Conservation (phyloP, 2,329 filamentous ascomycete species). For the Fusarium floridanum region DNA sequence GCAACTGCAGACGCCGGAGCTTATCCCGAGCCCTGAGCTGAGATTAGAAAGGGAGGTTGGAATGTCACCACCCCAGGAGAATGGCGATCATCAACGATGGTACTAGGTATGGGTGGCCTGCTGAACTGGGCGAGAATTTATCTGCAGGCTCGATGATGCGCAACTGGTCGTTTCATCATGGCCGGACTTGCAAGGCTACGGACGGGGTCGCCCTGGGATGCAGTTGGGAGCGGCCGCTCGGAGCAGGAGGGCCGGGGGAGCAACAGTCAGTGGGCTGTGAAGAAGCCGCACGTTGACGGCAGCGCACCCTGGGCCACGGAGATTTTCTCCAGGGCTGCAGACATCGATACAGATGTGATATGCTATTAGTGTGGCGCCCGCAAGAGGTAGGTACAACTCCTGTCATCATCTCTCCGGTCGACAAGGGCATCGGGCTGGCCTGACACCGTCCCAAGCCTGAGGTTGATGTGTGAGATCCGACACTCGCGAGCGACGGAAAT, state of each 20-base stretch:
- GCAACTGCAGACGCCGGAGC: slow-evolving; percentile 5
- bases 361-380: slow-evolving; percentile 13
- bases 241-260: slow-evolving; percentile 14
- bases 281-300: slow-evolving; percentile 15
- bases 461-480: slow-evolving; percentile 23
- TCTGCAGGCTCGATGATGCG: slow-evolving; percentile 15
- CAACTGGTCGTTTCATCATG: slow-evolving; percentile 34
- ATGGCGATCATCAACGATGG: slow-evolving; percentile 21
- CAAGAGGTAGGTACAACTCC: slow-evolving; percentile 14
- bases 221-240: slow-evolving; percentile 35
- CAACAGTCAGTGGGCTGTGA: neutral
- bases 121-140: slow-evolving; percentile 10
- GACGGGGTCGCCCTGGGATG: slow-evolving; percentile 17
- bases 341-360: slow-evolving; percentile 30
- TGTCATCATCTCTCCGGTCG: slow-evolving; percentile 12
- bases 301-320: slow-evolving; percentile 24
- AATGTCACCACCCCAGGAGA: slow-evolving; percentile 26
- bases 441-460: slow-evolving; percentile 12
- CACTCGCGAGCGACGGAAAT: slow-evolving; percentile 33
- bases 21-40: slow-evolving; percentile 23
- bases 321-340: slow-evolving; percentile 30
- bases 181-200: slow-evolving; percentile 31
- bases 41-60: slow-evolving; percentile 35
- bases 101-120: slow-evolving; percentile 9
- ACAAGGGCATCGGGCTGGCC: slow-evolving; percentile 23